Evolutionary conservation across 495 filamentous ascomycete species (phyloP).

Genomic region (Ascobolus immersus): DNA sequence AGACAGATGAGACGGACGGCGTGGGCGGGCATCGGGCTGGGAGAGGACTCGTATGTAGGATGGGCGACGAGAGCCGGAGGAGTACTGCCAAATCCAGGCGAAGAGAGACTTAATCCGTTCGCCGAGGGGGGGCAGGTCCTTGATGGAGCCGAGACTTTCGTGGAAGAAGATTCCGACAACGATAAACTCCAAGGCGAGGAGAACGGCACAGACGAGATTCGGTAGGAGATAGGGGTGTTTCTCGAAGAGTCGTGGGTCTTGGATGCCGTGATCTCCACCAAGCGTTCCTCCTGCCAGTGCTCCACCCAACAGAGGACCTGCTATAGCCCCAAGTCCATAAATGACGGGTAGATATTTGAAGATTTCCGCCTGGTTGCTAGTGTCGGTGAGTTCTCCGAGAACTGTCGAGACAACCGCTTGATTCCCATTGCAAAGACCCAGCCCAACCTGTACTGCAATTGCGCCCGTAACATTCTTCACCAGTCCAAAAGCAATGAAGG

Average conservation of each 20-base stretch:
- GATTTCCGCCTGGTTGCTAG: slow-evolving; percentile 70
- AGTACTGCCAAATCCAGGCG: slow-evolving; percentile 49
- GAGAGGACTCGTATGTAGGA: slow-evolving; percentile 30
- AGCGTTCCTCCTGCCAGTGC: slow-evolving; percentile 27
- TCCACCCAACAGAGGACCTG: slow-evolving; percentile 74
- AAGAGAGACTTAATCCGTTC: slow-evolving; percentile 34
- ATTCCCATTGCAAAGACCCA: slow-evolving; percentile 88
- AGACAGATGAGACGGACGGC: slow-evolving; percentile 16
- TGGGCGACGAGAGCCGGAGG: slow-evolving; percentile 28
- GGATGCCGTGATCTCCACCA: slow-evolving; percentile 28
- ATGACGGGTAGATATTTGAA: slow-evolving; percentile 84
- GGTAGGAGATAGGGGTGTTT: slow-evolving; percentile 65
- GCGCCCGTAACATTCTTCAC: slow-evolving; percentile 61
- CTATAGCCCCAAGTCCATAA: slow-evolving; percentile 80
- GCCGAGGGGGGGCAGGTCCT: slow-evolving; percentile 34
- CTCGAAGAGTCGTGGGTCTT: slow-evolving; percentile 21
- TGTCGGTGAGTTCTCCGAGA: slow-evolving; percentile 81
- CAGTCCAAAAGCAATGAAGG: slow-evolving; percentile 73
- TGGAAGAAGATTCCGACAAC: slow-evolving; percentile 54
- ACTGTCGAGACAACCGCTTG: slow-evolving; percentile 70
- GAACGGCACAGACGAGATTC: slow-evolving; percentile 44
- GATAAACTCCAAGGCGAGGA: slow-evolving; percentile 48
- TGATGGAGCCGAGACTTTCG: slow-evolving; percentile 60
- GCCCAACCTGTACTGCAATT: slow-evolving; percentile 56
- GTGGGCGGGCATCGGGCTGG: slow-evolving; percentile 13